Percentiles rank a stretch among this genome's conserved stretches.
phyloP scores from a whole-genome alignment of 257 asterid genomes.

The Linderniella brevidens region DNA sequence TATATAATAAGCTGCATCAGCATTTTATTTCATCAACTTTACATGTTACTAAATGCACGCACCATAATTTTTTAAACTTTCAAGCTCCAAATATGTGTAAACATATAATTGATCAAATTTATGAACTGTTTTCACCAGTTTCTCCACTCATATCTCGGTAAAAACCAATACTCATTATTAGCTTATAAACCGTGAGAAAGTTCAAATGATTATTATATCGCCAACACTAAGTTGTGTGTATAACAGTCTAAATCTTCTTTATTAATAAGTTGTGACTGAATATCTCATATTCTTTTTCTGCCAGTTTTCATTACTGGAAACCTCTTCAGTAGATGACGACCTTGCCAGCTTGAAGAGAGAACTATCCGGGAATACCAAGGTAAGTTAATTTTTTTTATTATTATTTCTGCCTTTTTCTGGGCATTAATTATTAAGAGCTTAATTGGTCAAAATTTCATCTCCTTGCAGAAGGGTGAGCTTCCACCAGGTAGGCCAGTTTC shows the following conservation, averaged over 20 bases:
- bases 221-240: not conserved
- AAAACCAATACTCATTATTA: too few species aligned
- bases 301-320: conserved; percentile 87
- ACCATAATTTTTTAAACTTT: not conserved
- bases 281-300: conserved; percentile 4
- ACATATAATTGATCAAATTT: too few species aligned
- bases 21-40: not conserved
- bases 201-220: too few species aligned
- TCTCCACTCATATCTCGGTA: too few species aligned
- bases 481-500: conserved; percentile 66
- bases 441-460: not conserved
- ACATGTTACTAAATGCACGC: not conserved
- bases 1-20: conserved; percentile 5
- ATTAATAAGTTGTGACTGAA: not conserved
- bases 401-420: not conserved
- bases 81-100: too few species aligned
- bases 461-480: conserved; percentile 82
- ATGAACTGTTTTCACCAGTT: too few species aligned
- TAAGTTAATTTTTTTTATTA: conserved; percentile 9
- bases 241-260: not conserved
- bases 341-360: conserved; percentile 64
- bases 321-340: conserved; percentile 87
- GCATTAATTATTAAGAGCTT: not conserved
- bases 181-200: too few species aligned
- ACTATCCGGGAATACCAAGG: conserved; percentile 62